These are phyloP conservation scores for Talaromyces liani DNA, from an alignment of 495 filamentous ascomycete genomes.

Conservation along the genomic window DNA sequence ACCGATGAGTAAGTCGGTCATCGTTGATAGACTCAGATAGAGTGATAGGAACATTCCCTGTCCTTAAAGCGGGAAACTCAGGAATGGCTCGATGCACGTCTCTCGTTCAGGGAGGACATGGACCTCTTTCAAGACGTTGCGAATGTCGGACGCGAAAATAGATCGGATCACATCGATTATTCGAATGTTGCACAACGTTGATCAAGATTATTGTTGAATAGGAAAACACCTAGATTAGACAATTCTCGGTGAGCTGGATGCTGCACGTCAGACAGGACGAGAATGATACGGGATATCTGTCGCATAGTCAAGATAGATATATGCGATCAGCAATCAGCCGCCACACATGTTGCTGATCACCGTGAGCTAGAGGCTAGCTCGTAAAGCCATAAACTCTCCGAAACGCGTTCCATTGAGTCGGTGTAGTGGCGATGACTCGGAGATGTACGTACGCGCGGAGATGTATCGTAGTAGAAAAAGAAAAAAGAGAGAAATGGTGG, in stretches of 20 bases:
- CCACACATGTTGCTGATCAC: background rate
- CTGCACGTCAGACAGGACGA: background rate
- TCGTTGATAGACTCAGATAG: background rate
- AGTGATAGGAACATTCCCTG: background rate
- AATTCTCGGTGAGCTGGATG: background rate
- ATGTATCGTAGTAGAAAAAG: background rate
- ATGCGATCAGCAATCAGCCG: background rate
- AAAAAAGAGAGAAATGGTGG: background rate
- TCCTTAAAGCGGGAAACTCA: background rate
- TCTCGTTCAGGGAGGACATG: background rate
- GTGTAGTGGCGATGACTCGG: background rate
- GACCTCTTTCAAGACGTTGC: background rate
- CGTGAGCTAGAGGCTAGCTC: background rate
- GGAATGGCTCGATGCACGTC: background rate
- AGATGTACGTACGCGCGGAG: too few species aligned
- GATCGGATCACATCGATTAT: background rate
- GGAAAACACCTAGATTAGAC: background rate
- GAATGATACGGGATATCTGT: background rate
- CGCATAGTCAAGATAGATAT: too few species aligned
- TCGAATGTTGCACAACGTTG: background rate
- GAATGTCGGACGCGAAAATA: background rate
- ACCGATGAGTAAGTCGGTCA: background rate
- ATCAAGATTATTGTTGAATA: background rate
- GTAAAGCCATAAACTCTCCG: background rate
- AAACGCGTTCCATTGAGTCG: background rate